Conservation (phyloP, 73 alveolate genomes). For the Paramecium tetraurelia region DNA sequence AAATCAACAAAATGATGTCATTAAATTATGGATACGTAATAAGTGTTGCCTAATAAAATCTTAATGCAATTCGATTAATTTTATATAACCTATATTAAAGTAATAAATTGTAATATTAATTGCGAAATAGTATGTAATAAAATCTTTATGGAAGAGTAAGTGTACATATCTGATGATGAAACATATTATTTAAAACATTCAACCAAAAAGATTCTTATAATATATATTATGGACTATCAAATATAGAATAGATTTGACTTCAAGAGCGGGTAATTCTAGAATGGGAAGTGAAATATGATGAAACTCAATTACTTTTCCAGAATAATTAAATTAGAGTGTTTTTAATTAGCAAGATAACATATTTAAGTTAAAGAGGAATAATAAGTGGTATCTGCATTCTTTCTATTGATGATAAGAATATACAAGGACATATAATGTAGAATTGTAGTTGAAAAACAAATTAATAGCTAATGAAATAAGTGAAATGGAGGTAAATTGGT, state of each 20-base stretch:
- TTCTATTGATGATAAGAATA: neutral
- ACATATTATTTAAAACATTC: neutral
- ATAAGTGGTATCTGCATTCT: neutral
- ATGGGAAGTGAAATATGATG: constrained; percentile 11
- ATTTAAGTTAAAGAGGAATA: constrained; percentile 66
- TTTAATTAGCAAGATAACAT: neutral
- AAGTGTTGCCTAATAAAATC: neutral
- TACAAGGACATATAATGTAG: constrained; percentile 66
- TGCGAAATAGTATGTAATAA: constrained; percentile 4
- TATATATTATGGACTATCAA: constrained; percentile 50
- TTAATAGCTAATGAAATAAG: constrained; percentile 71
- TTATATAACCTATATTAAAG: neutral
- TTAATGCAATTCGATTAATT: neutral
- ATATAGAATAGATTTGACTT: constrained; percentile 45
- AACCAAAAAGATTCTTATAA: constrained; percentile 55
- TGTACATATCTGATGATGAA: constrained; percentile 52
- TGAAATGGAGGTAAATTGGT: constrained; percentile 73
- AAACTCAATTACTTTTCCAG: neutral
- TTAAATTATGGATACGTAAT: neutral
- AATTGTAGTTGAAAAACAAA: constrained; percentile 69
- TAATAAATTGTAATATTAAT: neutral
- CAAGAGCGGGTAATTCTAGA: constrained; percentile 24
- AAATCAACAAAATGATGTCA: neutral
- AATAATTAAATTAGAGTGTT: neutral
- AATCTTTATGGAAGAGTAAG: constrained; percentile 44